Evolutionary conservation across 352 stramenopile genomes (phyloP).

Genomic region (Pythium dissotocum): DNA sequence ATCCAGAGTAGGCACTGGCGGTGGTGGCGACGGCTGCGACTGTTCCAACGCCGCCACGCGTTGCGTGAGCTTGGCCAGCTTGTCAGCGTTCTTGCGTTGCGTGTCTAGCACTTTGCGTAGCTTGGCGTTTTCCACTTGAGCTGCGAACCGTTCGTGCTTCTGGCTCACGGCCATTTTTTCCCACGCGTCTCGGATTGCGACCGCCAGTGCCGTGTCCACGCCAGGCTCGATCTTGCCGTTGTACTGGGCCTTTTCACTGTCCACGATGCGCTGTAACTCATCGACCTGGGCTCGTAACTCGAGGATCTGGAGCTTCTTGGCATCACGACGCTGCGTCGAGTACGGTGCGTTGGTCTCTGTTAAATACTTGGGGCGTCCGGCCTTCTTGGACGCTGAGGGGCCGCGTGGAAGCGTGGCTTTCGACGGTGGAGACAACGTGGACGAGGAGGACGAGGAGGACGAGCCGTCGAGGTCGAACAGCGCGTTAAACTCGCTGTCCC

Average conservation of each 20-base stretch:
- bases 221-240: background rate
- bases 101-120: conserved; percentile 7
- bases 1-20: background rate
- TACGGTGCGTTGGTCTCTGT: background rate
- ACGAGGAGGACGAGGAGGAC: background rate
- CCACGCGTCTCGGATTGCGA: background rate
- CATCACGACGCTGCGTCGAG: background rate
- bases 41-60: background rate
- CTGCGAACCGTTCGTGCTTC: background rate
- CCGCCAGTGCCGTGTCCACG: background rate
- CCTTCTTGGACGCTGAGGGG: background rate
- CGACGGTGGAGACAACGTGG: background rate
- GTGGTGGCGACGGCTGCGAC: background rate
- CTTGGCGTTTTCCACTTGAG: conserved; percentile 9
- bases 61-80: background rate
- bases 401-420: background rate
- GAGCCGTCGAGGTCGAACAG: conserved; percentile 15
- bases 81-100: conserved; percentile 5
- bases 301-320: background rate
- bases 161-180: conserved; percentile 1
- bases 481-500: conserved; percentile 20
- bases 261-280: background rate
- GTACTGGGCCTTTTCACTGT: background rate
- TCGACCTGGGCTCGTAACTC: background rate
- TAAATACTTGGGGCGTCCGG: too few species aligned